Conservation (phyloP, 2,329 filamentous ascomycete genomes). For the Colletotrichum cordylinicola region DNA sequence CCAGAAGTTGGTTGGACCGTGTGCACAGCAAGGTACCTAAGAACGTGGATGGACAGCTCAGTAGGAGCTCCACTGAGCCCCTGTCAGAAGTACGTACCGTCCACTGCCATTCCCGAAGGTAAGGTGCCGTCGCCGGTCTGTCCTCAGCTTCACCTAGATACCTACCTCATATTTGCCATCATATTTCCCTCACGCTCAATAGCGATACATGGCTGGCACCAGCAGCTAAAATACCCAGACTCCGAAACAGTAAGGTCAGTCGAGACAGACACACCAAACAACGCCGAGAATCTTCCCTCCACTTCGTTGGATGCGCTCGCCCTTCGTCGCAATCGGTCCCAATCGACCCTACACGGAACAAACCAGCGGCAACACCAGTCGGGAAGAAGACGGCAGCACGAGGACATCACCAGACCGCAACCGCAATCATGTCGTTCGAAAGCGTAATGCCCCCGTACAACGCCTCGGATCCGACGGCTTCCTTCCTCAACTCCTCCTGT, state of each 20-base stretch:
- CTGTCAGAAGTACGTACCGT: neutral
- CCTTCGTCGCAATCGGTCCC: neutral
- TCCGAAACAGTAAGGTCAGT: neutral
- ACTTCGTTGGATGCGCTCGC: neutral
- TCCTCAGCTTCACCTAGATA: neutral
- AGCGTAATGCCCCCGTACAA: slow-evolving; percentile 72
- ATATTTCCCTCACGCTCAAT: neutral
- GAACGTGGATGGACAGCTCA: neutral
- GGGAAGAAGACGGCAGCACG: neutral
- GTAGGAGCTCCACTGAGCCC: neutral
- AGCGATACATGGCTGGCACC: neutral
- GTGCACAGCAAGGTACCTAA: neutral
- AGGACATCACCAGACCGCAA: neutral
- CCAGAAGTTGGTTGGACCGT: neutral
- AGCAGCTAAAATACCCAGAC: neutral
- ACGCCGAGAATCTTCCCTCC: neutral
- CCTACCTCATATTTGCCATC: neutral
- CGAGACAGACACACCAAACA: neutral
- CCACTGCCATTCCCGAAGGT: neutral
- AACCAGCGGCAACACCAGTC: neutral
- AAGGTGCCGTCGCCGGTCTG: neutral
- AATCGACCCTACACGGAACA: neutral
- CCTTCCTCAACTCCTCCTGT: slow-evolving; percentile 82
- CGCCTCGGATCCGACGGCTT: slow-evolving; percentile 74
- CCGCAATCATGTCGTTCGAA: slow-evolving; percentile 72